Evolutionary conservation across 805 yeast species (phyloP).

Genomic region (Wickerhamomyces mucosus): DNA sequence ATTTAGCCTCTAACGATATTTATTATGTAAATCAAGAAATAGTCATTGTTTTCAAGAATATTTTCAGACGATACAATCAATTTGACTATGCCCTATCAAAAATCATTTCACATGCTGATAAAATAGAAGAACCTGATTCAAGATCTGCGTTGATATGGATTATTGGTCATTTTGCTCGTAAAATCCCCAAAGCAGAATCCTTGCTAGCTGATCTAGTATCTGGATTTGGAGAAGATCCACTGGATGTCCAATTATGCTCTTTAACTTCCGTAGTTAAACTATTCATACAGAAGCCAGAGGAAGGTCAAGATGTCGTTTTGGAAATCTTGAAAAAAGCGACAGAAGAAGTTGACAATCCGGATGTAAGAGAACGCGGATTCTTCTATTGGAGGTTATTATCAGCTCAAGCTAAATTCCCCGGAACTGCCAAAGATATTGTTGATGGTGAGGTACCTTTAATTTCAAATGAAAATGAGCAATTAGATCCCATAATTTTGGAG

Average conservation of each 20-base stretch:
- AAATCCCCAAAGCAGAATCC: constrained; percentile 32
- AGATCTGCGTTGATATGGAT: constrained; percentile 78
- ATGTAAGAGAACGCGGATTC: constrained; percentile 74
- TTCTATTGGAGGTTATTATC: constrained; percentile 81
- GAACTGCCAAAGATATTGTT: constrained; percentile 42
- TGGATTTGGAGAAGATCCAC: constrained; percentile 50
- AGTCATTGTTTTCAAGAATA: constrained; percentile 64
- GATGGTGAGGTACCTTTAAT: constrained; percentile 55
- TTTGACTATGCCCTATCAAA: constrained; percentile 35
- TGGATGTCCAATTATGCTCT: constrained; percentile 65
- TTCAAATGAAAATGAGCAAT: constrained; percentile 52
- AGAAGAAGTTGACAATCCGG: constrained; percentile 73
- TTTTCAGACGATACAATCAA: constrained; percentile 65
- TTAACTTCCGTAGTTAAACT: constrained; percentile 68
- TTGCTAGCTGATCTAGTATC: constrained; percentile 33
- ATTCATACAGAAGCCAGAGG: constrained; percentile 46
- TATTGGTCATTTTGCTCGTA: constrained; percentile 56
- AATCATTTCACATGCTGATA: constrained; percentile 35
- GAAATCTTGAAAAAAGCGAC: constrained; percentile 57
- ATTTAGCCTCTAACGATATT: constrained; percentile 52
- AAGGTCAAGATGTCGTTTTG: constrained; percentile 48
- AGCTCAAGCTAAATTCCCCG: constrained; percentile 28
- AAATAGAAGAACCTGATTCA: constrained; percentile 69
- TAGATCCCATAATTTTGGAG: constrained; percentile 63
- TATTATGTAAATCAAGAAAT: constrained; percentile 76